Base-by-base conservation (phyloP, 2,329 filamentous ascomycete genomes). In the Purpureocillium takamizusanense region DNA sequence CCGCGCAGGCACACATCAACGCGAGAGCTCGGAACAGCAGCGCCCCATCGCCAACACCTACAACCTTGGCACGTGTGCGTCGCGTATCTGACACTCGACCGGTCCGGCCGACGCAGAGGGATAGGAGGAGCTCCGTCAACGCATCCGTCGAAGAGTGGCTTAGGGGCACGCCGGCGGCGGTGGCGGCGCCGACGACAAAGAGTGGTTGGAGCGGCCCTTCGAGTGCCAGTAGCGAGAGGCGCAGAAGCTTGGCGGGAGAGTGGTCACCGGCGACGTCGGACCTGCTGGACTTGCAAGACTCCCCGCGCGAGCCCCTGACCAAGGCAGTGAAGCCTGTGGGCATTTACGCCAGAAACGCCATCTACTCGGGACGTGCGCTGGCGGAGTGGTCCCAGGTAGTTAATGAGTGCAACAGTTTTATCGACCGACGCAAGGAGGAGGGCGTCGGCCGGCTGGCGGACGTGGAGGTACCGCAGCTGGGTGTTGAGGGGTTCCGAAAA, bases 301-400 rank as follows among this genome's bases (percentile, higher is more conserved):
- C 49, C 52, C 13, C 56, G 39, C 25, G 36, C 36, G 39, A 65
- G 42, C 43, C 55, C n/a, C 46, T 64, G 14, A 58, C 66, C n/a
- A 56, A 60, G 27, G 65, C 73, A 1, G 46, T 62, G 27, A 62
- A 69, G 46, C 75, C 74, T 0, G 53, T 49, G 2, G 70, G 71
- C 5, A 46, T 63, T 2, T 70, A 62, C 38, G 57, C 59, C 12
- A 59, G 62, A 33, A 69, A 68, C 18, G 64, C 70, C 8, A 74
- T 75, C 35, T 83, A 90, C 55, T 67, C 75, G 3, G 86, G 86
- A 2, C 72, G 83, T 15, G 81, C 86, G 1, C 67, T 92, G 33
- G 84, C 84, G 0, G 86, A 92, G 57, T 92, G 86, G 86, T 69
- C 72, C 15, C 65, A 85, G 14, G 74, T 90, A 15, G 77, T 88